Conservation (phyloP, 768 basidiomycete genomes). For the Pulveroboletus sp. region DNA sequence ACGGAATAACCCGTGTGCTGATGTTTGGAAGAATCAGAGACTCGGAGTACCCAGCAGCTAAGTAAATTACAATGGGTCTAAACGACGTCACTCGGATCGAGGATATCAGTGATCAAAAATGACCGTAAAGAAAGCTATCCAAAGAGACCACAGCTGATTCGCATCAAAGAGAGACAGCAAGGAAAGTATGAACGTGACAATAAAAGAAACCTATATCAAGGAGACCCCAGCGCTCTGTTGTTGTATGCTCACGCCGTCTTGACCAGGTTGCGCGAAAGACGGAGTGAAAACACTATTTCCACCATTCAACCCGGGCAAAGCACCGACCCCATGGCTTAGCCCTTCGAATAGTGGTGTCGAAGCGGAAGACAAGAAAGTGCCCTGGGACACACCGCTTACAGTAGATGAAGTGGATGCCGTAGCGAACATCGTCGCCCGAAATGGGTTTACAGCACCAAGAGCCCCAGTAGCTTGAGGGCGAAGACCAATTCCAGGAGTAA, state of each 20-base stretch:
- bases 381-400: not conserved
- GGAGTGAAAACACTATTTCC: slow-evolving; percentile 23
- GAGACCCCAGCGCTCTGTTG: slow-evolving; percentile 46
- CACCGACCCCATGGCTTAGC: slow-evolving; percentile 10
- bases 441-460: slow-evolving; percentile 55
- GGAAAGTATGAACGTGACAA: slow-evolving; percentile 5
- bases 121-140: slow-evolving; percentile 1
- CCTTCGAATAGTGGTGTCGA: slow-evolving; percentile 27
- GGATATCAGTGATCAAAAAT: slow-evolving; percentile 4
- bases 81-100: slow-evolving; percentile 2
- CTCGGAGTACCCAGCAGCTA: slow-evolving; percentile 14
- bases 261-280: slow-evolving; percentile 19
- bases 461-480: slow-evolving; percentile 62
- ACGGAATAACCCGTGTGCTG: no score
- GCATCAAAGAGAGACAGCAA: not conserved
- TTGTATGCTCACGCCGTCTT: slow-evolving; percentile 23
- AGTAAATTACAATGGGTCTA: slow-evolving; percentile 23
- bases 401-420: slow-evolving; percentile 24
- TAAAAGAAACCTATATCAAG: slow-evolving; percentile 40
- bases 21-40: no score
- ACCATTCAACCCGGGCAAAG: slow-evolving; percentile 6
- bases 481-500: slow-evolving; percentile 43
- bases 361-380: slow-evolving; percentile 19
- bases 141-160: not conserved
- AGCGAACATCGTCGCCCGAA: slow-evolving; percentile 60